Evolutionary conservation across 176 grass and related monocot genomes (phyloP).

Genomic region (Chloris gayana): DNA sequence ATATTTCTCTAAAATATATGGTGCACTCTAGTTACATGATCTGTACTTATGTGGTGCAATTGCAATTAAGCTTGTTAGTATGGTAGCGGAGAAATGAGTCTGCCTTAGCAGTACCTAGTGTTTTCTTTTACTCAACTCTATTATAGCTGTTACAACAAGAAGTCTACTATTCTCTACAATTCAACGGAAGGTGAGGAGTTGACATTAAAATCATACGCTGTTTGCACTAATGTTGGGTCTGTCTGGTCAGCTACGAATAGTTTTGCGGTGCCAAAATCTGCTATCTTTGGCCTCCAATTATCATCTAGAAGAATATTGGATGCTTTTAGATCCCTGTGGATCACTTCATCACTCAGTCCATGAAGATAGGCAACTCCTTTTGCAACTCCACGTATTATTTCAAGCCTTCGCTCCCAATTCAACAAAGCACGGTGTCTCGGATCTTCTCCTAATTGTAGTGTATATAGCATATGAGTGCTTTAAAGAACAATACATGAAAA

Average conservation of each 20-base stretch:
- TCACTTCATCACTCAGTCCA: constrained; percentile 16
- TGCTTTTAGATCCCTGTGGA: constrained; percentile 39
- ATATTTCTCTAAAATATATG: no score
- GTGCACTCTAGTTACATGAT: no score
- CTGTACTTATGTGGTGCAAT: no score
- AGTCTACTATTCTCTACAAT: background rate
- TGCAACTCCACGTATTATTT: constrained; percentile 3
- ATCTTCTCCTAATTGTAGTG: background rate
- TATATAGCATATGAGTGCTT: background rate
- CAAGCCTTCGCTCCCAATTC: constrained; percentile 12
- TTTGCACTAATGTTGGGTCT: background rate
- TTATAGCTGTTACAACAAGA: no score
- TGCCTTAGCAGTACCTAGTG: no score
- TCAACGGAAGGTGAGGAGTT: background rate
- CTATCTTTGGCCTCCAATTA: constrained; percentile 28
- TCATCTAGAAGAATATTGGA: constrained; percentile 32
- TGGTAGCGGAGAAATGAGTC: no score
- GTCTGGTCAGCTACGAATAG: background rate
- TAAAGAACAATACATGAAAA: background rate
- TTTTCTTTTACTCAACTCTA: no score
- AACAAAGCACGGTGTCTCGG: background rate
- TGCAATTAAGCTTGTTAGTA: no score
- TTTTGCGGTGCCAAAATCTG: constrained; percentile 40
- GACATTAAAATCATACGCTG: background rate
- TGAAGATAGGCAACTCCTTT: constrained; percentile 35